Evolutionary conservation across 805 yeast genomes (phyloP).

Genomic region (Lachancea waltii): DNA sequence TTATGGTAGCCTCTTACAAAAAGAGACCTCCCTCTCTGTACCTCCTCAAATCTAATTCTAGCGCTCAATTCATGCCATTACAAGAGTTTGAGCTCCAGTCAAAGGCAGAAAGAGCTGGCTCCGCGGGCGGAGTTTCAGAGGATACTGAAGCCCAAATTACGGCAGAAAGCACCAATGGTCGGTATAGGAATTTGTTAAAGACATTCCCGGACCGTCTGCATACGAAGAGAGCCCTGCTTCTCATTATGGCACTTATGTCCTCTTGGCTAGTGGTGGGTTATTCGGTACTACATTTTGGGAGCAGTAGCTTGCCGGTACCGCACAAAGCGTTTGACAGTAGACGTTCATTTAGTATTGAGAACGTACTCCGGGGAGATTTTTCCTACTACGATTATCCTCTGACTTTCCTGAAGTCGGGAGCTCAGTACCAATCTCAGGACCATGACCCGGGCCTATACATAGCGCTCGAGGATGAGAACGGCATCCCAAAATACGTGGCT

Average conservation of each 20-base stretch:
- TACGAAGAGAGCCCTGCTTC: background rate
- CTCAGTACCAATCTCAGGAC: constrained; percentile 16
- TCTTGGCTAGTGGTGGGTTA: constrained; percentile 4
- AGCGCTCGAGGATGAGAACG: constrained; percentile 13
- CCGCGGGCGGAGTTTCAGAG: background rate
- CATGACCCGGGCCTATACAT: constrained; percentile 43
- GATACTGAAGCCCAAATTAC: constrained; percentile 1
- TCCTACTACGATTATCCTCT: constrained; percentile 18
- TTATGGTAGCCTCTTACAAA: constrained; percentile 18
- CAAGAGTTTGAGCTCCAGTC: constrained; percentile 10
- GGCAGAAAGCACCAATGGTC: background rate
- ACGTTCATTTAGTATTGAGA: constrained; percentile 16
- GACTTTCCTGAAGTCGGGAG: constrained; percentile 25
- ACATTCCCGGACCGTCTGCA: background rate
- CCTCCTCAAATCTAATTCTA: constrained; percentile 24
- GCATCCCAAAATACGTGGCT: constrained; percentile 18
- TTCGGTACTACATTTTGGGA: constrained; percentile 2
- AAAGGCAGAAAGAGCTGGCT: constrained; percentile 2
- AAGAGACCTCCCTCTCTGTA: constrained; percentile 28
- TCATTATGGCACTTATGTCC: background rate
- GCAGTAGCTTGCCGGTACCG: background rate
- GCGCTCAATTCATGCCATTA: constrained; percentile 17
- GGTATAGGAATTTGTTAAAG: no score
- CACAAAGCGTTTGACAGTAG: background rate
- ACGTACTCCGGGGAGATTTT: constrained; percentile 25